Evolutionary conservation across 768 basidiomycete species (phyloP).

Genomic region (Termitomyces sp.): DNA sequence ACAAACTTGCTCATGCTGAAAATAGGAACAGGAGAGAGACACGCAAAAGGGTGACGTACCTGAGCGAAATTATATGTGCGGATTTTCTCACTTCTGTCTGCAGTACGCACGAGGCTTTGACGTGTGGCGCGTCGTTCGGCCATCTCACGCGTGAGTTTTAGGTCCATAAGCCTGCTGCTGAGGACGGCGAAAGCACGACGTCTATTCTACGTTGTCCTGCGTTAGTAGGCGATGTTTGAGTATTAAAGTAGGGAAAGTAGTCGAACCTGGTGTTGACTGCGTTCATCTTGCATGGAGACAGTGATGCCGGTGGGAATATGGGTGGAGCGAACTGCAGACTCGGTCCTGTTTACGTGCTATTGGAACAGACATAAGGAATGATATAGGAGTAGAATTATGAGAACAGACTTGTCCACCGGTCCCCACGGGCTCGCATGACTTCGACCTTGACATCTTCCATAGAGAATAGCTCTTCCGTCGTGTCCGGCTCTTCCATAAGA

Average conservation of each 20-base stretch:
- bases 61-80: slow-evolving; percentile 94
- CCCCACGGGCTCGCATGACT: slow-evolving; percentile 95
- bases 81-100: slow-evolving; percentile 91
- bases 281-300: slow-evolving; percentile 97
- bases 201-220: slow-evolving; percentile 55
- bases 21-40: not conserved
- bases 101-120: slow-evolving; percentile 68
- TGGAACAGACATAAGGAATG: not conserved
- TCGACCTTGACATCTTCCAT: slow-evolving; percentile 88
- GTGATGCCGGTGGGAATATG: slow-evolving; percentile 91
- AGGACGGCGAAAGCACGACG: slow-evolving; percentile 92
- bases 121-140: slow-evolving; percentile 64
- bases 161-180: slow-evolving; percentile 77
- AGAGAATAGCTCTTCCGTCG: slow-evolving; percentile 58
- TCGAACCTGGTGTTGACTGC: slow-evolving; percentile 87
- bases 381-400: not conserved
- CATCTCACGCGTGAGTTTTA: slow-evolving; percentile 65
- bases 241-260: not conserved
- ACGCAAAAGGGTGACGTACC: slow-evolving; percentile 26
- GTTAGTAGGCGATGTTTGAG: not conserved
- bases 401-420: slow-evolving; percentile 80
- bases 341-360: slow-evolving; percentile 97
- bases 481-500: slow-evolving; percentile 60
- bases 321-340: slow-evolving; percentile 92
- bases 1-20: not conserved